These are phyloP conservation scores for Rhodotorula sp. DNA, from an alignment of 1,284 basidiomycete genomes.

Conservation along the genomic window DNA sequence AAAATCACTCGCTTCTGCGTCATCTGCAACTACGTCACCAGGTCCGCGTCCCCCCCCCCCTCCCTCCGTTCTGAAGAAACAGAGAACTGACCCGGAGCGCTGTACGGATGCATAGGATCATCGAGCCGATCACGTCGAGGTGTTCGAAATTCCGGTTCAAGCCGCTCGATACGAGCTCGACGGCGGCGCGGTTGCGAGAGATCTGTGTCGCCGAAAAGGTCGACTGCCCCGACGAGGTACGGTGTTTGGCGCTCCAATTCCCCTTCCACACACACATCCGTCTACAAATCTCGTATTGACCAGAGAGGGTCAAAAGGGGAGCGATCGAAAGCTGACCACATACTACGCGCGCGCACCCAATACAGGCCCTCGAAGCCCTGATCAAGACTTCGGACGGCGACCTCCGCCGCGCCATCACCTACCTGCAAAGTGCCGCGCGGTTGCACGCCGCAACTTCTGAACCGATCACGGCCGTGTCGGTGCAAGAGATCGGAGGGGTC, in stretches of 20 bases:
- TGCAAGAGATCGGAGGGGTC: constrained; percentile 96
- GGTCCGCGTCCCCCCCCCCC: constrained; percentile 57
- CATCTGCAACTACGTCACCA: constrained; percentile 98
- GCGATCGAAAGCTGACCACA: background rate
- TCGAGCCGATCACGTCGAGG: constrained; percentile 96
- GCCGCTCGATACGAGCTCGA: constrained; percentile 76
- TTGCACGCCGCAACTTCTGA: constrained; percentile 67
- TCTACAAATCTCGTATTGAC: background rate
- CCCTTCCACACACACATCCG: too few species aligned
- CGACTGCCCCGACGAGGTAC: constrained; percentile 52
- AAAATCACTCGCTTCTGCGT: constrained; percentile 97
- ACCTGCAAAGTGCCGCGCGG: constrained; percentile 91
- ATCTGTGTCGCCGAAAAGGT: constrained; percentile 67
- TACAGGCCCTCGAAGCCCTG: constrained; percentile 65
- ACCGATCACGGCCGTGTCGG: constrained; percentile 64
- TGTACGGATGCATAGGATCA: constrained; percentile 66
- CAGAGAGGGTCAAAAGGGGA: too few species aligned
- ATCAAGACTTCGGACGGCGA: constrained; percentile 85
- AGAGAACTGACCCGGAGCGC: background rate
- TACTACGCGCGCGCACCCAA: constrained; percentile 3
- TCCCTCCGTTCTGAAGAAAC: constrained; percentile 1
- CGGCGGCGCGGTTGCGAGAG: constrained; percentile 70
- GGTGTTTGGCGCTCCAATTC: too few species aligned
- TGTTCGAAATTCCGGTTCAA: constrained; percentile 99
- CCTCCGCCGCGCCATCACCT: constrained; percentile 96